Percentiles rank a stretch among this genome's conserved stretches.
Evolutionary conservation across 768 basidiomycete genomes (phyloP).

Genomic region (Rhizopogon roseolus): DNA sequence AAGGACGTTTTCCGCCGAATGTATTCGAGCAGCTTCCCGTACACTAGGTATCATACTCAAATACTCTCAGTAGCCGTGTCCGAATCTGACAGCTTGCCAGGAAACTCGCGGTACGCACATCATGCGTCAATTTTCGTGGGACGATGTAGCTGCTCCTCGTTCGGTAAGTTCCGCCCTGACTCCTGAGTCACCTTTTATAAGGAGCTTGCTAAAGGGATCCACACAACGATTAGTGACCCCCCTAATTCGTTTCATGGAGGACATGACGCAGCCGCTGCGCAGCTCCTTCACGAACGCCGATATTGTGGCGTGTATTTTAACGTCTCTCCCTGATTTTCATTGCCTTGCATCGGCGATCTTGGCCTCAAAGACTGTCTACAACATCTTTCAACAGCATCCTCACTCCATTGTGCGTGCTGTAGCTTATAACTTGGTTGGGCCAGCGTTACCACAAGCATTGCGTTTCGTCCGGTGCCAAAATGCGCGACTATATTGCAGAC

Average conservation of each 20-base stretch:
- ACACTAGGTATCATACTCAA: conserved; percentile 22
- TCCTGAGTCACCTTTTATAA: no score
- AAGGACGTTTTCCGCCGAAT: conserved; percentile 14
- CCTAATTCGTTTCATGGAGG: neutral
- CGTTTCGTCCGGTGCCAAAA: conserved; percentile 14
- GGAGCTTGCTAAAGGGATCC: no score
- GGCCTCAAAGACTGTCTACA: conserved; percentile 12
- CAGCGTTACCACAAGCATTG: conserved; percentile 22
- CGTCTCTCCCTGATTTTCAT: conserved; percentile 13
- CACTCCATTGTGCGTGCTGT: conserved; percentile 15
- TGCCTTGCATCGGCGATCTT: conserved; percentile 15
- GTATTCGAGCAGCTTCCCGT: conserved; percentile 24
- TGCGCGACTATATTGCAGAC: neutral
- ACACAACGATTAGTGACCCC: no score
- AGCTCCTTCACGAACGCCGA: conserved; percentile 15
- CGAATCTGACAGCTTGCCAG: conserved; percentile 15
- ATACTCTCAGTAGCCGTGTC: conserved; percentile 1
- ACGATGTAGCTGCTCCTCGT: no score
- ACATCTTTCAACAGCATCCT: conserved; percentile 16
- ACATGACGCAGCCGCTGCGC: neutral
- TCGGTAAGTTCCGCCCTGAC: no score
- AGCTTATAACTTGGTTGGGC: conserved; percentile 16
- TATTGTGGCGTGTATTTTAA: conserved; percentile 18
- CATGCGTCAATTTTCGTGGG: conserved; percentile 70
- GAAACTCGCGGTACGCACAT: conserved; percentile 40